Conservation (phyloP, 2,329 filamentous ascomycete genomes). For the Colletotrichum sp. region DNA sequence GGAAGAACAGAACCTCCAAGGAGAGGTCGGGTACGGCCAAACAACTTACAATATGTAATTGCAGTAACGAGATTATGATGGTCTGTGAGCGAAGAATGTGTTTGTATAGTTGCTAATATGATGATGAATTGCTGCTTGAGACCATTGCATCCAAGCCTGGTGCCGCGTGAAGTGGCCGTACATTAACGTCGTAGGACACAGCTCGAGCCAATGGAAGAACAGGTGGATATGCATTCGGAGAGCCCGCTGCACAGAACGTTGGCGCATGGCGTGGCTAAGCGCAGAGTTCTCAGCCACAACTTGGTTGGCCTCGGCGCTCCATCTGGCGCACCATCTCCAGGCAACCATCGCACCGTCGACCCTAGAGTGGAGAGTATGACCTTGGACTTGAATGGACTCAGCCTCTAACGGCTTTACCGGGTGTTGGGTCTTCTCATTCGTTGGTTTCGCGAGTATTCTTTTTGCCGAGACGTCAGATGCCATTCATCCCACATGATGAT, state of each 20-base stretch:
- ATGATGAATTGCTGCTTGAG: not conserved
- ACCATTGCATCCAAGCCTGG: not conserved
- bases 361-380: not conserved
- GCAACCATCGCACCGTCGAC: not conserved
- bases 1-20: slow-evolving; percentile 19
- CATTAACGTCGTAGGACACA: not conserved
- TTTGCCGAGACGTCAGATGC: not conserved
- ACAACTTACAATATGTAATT: not conserved
- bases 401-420: not conserved
- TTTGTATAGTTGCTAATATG: not conserved
- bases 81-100: not conserved
- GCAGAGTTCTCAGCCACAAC: not conserved
- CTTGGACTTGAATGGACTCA: not conserved
- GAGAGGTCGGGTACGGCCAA: not conserved
- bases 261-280: not conserved
- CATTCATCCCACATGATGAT: not conserved
- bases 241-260: not conserved
- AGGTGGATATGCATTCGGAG: not conserved
- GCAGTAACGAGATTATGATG: not conserved
- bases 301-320: not conserved
- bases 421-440: not conserved
- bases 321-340: not conserved
- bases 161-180: not conserved
- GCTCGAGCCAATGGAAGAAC: not conserved
- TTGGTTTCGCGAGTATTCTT: not conserved